Evolutionary conservation across 192 early-diverging fungal species (phyloP).

Genomic region (Martensiomyces pterosporus): DNA sequence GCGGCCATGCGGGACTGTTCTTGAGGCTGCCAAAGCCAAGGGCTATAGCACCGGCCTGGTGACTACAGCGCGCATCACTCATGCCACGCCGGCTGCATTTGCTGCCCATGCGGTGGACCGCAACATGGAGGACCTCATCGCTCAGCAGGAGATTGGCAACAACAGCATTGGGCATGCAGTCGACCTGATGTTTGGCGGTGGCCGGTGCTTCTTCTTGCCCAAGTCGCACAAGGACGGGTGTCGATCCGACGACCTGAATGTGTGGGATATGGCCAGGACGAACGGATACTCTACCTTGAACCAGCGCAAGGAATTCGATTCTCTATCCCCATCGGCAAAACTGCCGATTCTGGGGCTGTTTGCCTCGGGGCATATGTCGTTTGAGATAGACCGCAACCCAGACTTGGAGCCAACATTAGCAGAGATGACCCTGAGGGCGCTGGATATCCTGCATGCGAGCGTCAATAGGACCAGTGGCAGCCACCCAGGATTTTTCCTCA

Average conservation of each 20-base stretch:
- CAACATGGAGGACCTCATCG: constrained; percentile 55
- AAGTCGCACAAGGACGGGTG: constrained; percentile 26
- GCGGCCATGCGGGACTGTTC: constrained; percentile 54
- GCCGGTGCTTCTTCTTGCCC: constrained; percentile 49
- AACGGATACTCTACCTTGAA: constrained; percentile 7
- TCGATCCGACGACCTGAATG: constrained; percentile 37
- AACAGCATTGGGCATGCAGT: constrained; percentile 28
- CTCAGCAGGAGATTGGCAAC: constrained; percentile 48
- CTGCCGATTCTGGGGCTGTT: constrained; percentile 53
- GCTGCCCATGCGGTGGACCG: constrained; percentile 52
- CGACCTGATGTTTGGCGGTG: constrained; percentile 57
- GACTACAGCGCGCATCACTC: constrained; percentile 57
- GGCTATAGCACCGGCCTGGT: constrained; percentile 54
- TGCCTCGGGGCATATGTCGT: constrained; percentile 48
- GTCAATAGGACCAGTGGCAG: neutral
- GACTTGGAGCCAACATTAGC: constrained; percentile 45
- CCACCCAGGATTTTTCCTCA: constrained; percentile 52
- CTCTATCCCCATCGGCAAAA: no score
- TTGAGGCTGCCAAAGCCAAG: constrained; percentile 54
- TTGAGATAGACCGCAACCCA: constrained; percentile 48
- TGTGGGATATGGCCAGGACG: constrained; percentile 23
- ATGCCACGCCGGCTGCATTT: constrained; percentile 59
- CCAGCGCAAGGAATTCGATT: constrained; percentile 18
- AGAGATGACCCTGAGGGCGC: constrained; percentile 53
- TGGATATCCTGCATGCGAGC: constrained; percentile 25